phyloP scores from a whole-genome alignment of 192 early-diverging fungal genomes.

The Coemansia sp. region DNA sequence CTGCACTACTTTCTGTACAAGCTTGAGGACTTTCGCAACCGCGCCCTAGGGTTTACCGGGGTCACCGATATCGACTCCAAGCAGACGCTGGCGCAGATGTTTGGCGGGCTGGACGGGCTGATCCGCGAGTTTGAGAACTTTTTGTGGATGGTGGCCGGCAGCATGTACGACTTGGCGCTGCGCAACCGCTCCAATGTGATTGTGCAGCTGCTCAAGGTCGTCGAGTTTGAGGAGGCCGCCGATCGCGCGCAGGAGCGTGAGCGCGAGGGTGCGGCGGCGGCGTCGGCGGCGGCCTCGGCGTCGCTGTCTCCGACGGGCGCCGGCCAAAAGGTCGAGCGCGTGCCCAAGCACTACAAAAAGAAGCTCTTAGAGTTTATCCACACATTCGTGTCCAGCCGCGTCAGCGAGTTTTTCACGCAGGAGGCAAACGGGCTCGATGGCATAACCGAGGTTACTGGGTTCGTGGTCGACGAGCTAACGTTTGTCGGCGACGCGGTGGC shows the following conservation, averaged over 20 bases:
- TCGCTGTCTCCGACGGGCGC: background rate
- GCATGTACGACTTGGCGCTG: slow-evolving; percentile 76
- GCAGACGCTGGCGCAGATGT: slow-evolving; percentile 82
- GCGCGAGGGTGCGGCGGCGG: slow-evolving; percentile 16
- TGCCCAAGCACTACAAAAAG: slow-evolving; percentile 39
- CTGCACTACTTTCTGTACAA: slow-evolving; percentile 86
- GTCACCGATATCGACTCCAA: slow-evolving; percentile 68
- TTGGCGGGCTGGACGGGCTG: slow-evolving; percentile 75
- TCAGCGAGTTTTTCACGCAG: slow-evolving; percentile 56
- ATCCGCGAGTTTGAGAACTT: slow-evolving; percentile 80
- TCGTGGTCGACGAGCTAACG: slow-evolving; percentile 84
- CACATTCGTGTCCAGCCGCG: slow-evolving; percentile 27
- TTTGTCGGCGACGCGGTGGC: slow-evolving; percentile 83
- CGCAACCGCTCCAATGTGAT: slow-evolving; percentile 64
- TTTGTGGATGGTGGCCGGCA: slow-evolving; percentile 78
- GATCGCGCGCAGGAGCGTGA: slow-evolving; percentile 57
- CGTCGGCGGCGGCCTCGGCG: slow-evolving; percentile 12
- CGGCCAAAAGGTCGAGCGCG: slow-evolving; percentile 11
- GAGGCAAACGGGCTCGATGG: slow-evolving; percentile 42
- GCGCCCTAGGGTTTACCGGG: slow-evolving; percentile 75
- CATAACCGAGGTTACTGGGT: slow-evolving; percentile 60
- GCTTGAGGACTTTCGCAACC: slow-evolving; percentile 83
- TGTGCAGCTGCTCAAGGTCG: slow-evolving; percentile 89
- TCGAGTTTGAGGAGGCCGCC: slow-evolving; percentile 87
- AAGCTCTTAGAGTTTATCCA: slow-evolving; percentile 45